These are phyloP conservation scores for Pyrenochaeta sp. DNA, from an alignment of 2,329 filamentous ascomycete species.

Conservation along the genomic window DNA sequence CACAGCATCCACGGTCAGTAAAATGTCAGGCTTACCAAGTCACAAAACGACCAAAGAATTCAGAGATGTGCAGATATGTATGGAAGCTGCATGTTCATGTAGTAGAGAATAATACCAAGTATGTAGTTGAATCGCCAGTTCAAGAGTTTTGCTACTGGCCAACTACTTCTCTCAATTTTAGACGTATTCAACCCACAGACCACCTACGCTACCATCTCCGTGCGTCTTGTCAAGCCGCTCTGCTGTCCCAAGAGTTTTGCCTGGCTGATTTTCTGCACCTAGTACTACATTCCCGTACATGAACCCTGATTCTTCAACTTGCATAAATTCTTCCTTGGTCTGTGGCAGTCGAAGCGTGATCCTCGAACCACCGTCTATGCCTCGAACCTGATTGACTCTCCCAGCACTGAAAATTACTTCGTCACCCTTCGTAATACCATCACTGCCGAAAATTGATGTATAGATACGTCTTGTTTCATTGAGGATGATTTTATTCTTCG, in stretches of 20 bases:
- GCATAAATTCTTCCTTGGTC: constrained; percentile 24
- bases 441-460: constrained; percentile 20
- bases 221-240: constrained; percentile 22
- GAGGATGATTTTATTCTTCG: constrained; percentile 23
- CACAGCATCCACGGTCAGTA: no score
- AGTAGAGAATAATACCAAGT: no score
- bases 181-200: constrained; percentile 36
- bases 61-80: no score
- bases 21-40: no score
- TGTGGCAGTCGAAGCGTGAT: constrained; percentile 31
- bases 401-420: constrained; percentile 20
- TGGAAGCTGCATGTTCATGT: no score
- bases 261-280: constrained; percentile 13
- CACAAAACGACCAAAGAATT: no score
- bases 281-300: constrained; percentile 42
- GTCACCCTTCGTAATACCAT: constrained; percentile 4
- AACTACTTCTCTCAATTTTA: constrained; percentile 2
- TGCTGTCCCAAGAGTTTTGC: constrained; percentile 12
- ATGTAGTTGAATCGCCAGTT: no score
- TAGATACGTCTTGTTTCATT: constrained; percentile 23
- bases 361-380: constrained; percentile 20
- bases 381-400: constrained; percentile 24
- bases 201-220: constrained; percentile 21
- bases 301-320: constrained; percentile 22
- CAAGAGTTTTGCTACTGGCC: no score